Evolutionary conservation across 1,284 basidiomycete species (phyloP).

Genomic region (Mycena sp.): DNA sequence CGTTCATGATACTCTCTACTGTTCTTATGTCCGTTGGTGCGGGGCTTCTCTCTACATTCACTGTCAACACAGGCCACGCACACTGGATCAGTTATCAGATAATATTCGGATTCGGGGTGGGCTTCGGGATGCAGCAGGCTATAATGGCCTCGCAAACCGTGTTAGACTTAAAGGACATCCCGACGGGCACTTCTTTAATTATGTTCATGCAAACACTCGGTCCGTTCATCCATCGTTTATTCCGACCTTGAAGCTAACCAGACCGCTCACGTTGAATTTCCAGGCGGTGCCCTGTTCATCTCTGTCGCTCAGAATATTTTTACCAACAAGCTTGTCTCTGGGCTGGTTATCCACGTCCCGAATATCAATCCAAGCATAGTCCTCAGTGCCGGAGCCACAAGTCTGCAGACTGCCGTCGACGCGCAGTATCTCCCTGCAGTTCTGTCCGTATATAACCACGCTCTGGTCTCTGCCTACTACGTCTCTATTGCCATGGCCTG

Average conservation of each 20-base stretch:
- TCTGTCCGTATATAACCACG: too few species aligned
- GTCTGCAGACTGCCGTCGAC: too few species aligned
- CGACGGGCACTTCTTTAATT: background rate
- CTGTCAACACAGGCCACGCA: background rate
- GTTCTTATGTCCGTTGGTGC: background rate
- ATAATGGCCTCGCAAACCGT: background rate
- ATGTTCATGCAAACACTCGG: slow-evolving; percentile 6
- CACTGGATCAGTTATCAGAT: slow-evolving; percentile 1
- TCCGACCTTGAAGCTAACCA: too few species aligned
- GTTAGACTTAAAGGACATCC: background rate
- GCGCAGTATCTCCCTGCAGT: too few species aligned
- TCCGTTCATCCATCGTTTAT: too few species aligned
- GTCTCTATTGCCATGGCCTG: too few species aligned
- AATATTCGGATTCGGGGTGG: slow-evolving; percentile 1
- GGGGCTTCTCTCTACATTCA: slow-evolving; percentile 3
- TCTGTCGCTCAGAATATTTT: slow-evolving; percentile 5
- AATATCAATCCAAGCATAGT: too few species aligned
- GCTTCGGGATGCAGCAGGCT: slow-evolving; percentile 5
- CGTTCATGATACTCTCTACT: background rate
- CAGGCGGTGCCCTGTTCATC: background rate
- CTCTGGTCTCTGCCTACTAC: too few species aligned
- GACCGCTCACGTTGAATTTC: too few species aligned
- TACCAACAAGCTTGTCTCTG: slow-evolving; percentile 12
- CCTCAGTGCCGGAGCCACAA: too few species aligned
- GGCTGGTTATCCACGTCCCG: too few species aligned